Evolutionary conservation across 257 asterid genomes (phyloP), one percentile per base, ranked within the genome.

Genomic region (Knoxia roxburghii): DNA sequence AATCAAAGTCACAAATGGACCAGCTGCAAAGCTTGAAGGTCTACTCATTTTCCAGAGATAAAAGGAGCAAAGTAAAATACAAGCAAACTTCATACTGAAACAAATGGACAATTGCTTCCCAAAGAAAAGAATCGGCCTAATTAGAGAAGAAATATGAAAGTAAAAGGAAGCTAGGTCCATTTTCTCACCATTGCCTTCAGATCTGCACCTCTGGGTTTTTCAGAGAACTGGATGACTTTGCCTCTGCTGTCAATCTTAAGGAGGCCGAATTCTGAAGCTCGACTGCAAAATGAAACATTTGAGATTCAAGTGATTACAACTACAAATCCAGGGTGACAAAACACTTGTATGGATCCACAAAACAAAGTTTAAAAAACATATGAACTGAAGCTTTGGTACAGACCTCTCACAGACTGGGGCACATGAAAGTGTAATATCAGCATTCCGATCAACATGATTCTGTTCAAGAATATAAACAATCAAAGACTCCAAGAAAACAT

Each of bases 391-490:
- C 13, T 52, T 50, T 30, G 39, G 48, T 14, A 7, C 87, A 35
- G 68, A 89, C 99, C 99, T 94, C 72, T 84, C 93, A n/a, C 67
- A 85, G 56, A 84, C 96, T 0, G 96, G 88, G 29, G 84, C 89
- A 70, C 98, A 94, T 46, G 99, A 90, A 68, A 94, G 95, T 15
- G 97, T 93, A 73, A 88, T 77, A 71, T 94, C 98, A 54, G 98
- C 94, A 81, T 90, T 89, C 48, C 93, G 82, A 70, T 90, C 96
- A 39, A 90, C 79, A 77, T 94, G 98, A 78, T 87, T 94, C 99
- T 94, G 94, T 72, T 65, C n/a, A 68, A 64, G 77, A 71, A 65
- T 30, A 15, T 53, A 61, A 37, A 50, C 65, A 65, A 29, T 77
- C 48, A 75, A 73, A 17, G 63, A 59, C 55, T 43, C n/a, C 26